Evolutionary conservation across 2,329 filamentous ascomycete genomes (phyloP).

Genomic region (Aspergillus pseudoviridinutans): DNA sequence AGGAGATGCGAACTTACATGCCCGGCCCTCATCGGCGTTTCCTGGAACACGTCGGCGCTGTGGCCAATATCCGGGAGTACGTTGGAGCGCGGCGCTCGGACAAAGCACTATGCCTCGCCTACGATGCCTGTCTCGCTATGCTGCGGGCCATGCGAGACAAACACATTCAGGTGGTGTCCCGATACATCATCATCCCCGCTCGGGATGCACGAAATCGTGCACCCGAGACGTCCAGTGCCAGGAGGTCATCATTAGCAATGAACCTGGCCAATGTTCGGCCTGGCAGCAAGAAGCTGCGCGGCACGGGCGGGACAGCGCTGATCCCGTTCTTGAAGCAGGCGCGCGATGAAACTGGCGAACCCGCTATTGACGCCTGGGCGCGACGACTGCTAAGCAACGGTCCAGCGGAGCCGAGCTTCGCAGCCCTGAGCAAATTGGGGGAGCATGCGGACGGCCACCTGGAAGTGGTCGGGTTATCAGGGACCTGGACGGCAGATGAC

Average conservation of each 20-base stretch:
- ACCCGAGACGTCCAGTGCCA: slow-evolving; percentile 56
- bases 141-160: slow-evolving; percentile 79
- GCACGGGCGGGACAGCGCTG: slow-evolving; percentile 87
- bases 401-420: slow-evolving; percentile 34
- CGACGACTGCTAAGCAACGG: slow-evolving; percentile 54
- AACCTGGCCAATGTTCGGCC: slow-evolving; percentile 52
- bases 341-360: slow-evolving; percentile 90
- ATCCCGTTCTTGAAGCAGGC: slow-evolving; percentile 97
- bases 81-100: slow-evolving; percentile 63
- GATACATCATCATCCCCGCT: slow-evolving; percentile 90
- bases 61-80: slow-evolving; percentile 84
- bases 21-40: slow-evolving; percentile 88
- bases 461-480: slow-evolving; percentile 68
- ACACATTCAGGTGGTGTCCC: slow-evolving; percentile 92
- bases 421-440: slow-evolving; percentile 49
- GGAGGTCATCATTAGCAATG: slow-evolving; percentile 33
- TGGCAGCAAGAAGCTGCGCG: slow-evolving; percentile 63
- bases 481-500: slow-evolving; percentile 85
- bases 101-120: slow-evolving; percentile 69
- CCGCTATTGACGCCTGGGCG: slow-evolving; percentile 69
- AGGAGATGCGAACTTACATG: slow-evolving; percentile 98
- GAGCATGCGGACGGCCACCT: slow-evolving; percentile 53
- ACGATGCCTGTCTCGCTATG: slow-evolving; percentile 83
- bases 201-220: slow-evolving; percentile 63
- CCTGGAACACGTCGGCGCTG: slow-evolving; percentile 69